phyloP scores from a whole-genome alignment of 495 filamentous ascomycete species.

The Aspergillus taichungensis region DNA sequence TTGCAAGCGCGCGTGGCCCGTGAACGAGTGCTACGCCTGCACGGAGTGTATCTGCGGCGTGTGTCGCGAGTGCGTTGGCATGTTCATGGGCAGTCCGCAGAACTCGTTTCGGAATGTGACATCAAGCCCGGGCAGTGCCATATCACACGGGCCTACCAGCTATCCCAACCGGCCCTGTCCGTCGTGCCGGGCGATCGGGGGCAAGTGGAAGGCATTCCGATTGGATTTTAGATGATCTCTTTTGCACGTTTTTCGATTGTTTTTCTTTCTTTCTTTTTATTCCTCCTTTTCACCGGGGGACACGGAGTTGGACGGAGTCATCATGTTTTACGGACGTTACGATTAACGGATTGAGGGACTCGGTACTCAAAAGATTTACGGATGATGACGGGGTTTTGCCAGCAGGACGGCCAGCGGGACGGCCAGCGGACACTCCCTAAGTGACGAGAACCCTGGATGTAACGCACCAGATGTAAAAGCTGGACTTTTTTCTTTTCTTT shows the following conservation, averaged over 20 bases:
- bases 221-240: constrained; percentile 40
- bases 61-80: constrained; percentile 75
- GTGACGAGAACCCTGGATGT: neutral
- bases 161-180: constrained; percentile 42
- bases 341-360: constrained; percentile 25
- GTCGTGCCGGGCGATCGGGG: constrained; percentile 38
- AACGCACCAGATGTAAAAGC: constrained; percentile 9
- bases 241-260: neutral
- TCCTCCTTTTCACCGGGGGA: neutral
- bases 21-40: constrained; percentile 81
- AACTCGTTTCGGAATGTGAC: constrained; percentile 32
- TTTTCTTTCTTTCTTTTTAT: neutral
- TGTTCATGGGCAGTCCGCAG: constrained; percentile 51
- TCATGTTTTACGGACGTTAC: constrained; percentile 32
- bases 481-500: constrained; percentile 10
- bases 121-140: constrained; percentile 31
- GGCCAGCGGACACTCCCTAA: neutral
- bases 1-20: constrained; percentile 61
- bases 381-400: neutral
- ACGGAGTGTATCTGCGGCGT: constrained; percentile 91
- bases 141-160: constrained; percentile 29
- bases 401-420: no score
- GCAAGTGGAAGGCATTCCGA: constrained; percentile 48
- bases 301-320: neutral
- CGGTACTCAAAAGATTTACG: constrained; percentile 10